Evolutionary conservation across 345 rosid genomes (phyloP), one percentile per base, ranked within the genome.

Genomic region (Brassica juncea): DNA sequence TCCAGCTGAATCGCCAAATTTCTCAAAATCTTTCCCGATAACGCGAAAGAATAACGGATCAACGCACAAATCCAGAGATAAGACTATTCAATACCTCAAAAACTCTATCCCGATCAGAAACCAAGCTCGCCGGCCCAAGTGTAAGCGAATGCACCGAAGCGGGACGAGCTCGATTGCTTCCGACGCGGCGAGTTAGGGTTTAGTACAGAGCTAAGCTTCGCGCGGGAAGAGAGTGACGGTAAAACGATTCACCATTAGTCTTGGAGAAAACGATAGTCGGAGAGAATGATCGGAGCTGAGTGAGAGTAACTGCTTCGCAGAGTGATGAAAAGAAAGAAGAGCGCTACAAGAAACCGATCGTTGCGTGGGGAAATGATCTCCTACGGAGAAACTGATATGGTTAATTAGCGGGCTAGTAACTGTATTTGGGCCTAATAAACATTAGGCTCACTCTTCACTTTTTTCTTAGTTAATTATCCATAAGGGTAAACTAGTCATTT

Each of bases 221-320:
- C 34, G 35, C 59, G 60, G 12, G 49, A 8, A 28, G 11, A 69
- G 61, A 59, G 44, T 34, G 71, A 71, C 54, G 62, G 21, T n/a
- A 28, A 28, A 64, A 4, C 61, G 76, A 76, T 71, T 66, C 77
- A 71, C 73, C 70, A 47, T 71, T 70, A 71, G 70, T 57, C 77
- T 66, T 9, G 52, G 34, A 71, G 64, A 28, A 19, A 12, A 58
- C 15, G 21, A 66, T 71, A 71, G 2, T 31, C 42, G 69, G 27
- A 58, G 68, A 80, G 55, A 57, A 5, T 65, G 83, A 81, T 76
- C 73, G 71, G 70, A 66, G 80, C 70, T 58, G 72, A 64, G 80
- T n/a, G 47, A 68, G 47, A 68, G 73, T 42, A 11, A 9, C 15
- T 57, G 37, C 72, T 78, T 37, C 5, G 68, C 72, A 75, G 54